Evolutionary conservation across 768 basidiomycete genomes (phyloP).

Genomic region (Boletus fagicola): DNA sequence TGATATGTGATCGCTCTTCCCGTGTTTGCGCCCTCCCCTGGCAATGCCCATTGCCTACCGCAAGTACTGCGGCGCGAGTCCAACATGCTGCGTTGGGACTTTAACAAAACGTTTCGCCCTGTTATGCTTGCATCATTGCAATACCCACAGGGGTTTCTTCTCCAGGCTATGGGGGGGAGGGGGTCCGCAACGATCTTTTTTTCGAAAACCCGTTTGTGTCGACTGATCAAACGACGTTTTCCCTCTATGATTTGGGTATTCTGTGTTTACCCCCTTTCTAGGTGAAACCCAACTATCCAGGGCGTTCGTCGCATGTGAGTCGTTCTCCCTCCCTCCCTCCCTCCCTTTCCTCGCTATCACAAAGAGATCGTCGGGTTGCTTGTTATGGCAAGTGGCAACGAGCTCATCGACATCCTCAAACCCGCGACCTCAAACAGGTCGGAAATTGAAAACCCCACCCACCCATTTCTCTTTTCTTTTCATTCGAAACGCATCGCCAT

Average conservation of each 20-base stretch:
- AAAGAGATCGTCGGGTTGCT: neutral
- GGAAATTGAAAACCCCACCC: slow-evolving; percentile 6
- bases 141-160: neutral
- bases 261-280: slow-evolving; percentile 17
- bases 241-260: neutral
- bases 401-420: neutral
- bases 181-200: neutral
- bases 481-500: neutral
- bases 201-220: neutral
- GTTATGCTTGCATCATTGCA: no score
- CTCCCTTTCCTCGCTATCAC: neutral
- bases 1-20: neutral
- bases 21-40: neutral
- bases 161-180: neutral
- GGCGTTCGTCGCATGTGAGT: slow-evolving; percentile 85
- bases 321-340: no score
- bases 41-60: no score
- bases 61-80: no score
- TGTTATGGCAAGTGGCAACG: neutral
- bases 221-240: neutral
- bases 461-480: neutral
- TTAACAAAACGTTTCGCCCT: no score
- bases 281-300: slow-evolving; percentile 90
- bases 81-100: no score
- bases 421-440: slow-evolving; percentile 3